Conservation (phyloP, 2,329 filamentous ascomycete genomes). For the Capronia epimyces region DNA sequence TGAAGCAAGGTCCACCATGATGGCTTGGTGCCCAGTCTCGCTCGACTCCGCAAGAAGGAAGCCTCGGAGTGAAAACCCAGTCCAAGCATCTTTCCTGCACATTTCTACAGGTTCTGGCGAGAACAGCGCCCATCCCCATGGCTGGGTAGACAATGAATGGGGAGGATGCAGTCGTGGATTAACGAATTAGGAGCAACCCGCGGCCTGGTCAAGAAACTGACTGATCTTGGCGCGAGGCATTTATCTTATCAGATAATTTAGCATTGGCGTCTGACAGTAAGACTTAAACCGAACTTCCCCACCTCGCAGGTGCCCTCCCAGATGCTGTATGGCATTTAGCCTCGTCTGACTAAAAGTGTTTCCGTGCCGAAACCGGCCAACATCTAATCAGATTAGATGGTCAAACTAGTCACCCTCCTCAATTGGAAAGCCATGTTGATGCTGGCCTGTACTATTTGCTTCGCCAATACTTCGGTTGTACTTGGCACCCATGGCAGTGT, state of each 20-base stretch:
- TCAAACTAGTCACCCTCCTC: not conserved
- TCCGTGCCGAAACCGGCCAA: constrained; percentile 9
- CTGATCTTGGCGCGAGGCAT: constrained; percentile 14
- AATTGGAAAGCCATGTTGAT: constrained; percentile 1
- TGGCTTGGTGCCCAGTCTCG: not conserved
- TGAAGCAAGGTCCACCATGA: not conserved
- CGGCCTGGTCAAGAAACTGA: not conserved
- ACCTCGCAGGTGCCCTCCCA: no score
- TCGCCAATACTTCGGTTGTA: not conserved
- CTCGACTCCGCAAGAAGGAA: no score
- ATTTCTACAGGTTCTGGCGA: not conserved
- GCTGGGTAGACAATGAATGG: not conserved
- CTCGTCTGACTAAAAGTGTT: constrained; percentile 8
- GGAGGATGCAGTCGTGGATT: not conserved
- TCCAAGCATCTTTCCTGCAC: not conserved
- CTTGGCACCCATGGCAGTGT: not conserved
- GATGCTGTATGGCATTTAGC: no score
- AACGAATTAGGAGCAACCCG: constrained; percentile 4
- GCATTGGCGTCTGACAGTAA: no score
- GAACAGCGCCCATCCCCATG: not conserved
- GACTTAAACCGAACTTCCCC: no score
- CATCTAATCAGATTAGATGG: constrained; percentile 25
- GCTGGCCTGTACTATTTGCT: not conserved
- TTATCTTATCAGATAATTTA: constrained; percentile 25
- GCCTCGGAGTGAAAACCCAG: no score